Evolutionary conservation across 2,329 filamentous ascomycete genomes (phyloP).

Genomic region (Cladobotryum mycophilum): DNA sequence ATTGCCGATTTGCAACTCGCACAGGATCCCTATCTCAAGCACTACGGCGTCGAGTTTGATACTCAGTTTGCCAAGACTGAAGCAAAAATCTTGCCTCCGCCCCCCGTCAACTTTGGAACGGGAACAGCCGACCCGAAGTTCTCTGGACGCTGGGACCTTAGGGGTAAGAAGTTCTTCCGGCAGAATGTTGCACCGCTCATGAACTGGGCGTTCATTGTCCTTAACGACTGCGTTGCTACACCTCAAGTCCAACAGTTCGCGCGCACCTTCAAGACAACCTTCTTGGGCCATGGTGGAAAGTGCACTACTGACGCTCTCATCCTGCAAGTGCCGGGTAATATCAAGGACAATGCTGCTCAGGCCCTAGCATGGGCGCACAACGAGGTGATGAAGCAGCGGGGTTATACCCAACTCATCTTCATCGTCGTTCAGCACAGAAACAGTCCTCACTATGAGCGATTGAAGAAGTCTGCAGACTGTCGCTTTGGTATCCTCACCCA

Average conservation of each 20-base stretch:
- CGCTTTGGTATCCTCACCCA: constrained; percentile 80
- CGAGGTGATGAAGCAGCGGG: constrained; percentile 47
- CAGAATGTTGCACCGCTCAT: constrained; percentile 57
- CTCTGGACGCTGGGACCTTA: constrained; percentile 79
- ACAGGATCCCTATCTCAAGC: constrained; percentile 62
- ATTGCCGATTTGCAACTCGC: constrained; percentile 60
- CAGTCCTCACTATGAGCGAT: constrained; percentile 65
- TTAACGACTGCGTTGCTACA: constrained; percentile 49
- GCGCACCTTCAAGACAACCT: constrained; percentile 38
- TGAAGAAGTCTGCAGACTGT: constrained; percentile 88
- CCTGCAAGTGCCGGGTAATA: constrained; percentile 24
- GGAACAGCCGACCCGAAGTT: constrained; percentile 54
- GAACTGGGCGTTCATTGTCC: constrained; percentile 69
- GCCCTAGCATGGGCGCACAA: constrained; percentile 40
- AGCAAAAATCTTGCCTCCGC: constrained; percentile 65
- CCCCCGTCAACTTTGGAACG: constrained; percentile 62
- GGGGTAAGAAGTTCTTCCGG: constrained; percentile 66
- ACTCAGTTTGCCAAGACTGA: constrained; percentile 57
- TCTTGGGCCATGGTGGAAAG: constrained; percentile 44
- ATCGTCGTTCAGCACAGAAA: constrained; percentile 71
- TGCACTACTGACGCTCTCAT: constrained; percentile 31
- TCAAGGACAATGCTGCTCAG: constrained; percentile 39
- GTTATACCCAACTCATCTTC: constrained; percentile 68
- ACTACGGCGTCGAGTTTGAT: constrained; percentile 69
- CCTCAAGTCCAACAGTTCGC: constrained; percentile 26